Percentiles rank a stretch among this genome's conserved stretches.
Conservation (phyloP, 371 early-diverging fungal species). For the Mortierella sp. region DNA sequence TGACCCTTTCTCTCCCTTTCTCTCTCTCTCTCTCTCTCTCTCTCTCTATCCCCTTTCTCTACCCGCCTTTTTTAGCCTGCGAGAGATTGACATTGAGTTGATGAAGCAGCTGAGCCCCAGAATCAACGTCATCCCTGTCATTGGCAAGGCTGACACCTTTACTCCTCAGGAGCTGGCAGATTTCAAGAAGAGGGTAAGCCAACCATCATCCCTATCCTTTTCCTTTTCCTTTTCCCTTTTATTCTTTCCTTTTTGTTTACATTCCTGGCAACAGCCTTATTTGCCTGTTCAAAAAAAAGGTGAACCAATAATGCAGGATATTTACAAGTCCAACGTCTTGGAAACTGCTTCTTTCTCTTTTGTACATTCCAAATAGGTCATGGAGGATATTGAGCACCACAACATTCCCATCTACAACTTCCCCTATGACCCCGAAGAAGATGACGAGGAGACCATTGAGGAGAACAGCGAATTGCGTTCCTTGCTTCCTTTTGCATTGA, state of each 20-base stretch:
- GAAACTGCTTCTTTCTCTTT: not conserved
- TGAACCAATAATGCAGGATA: not conserved
- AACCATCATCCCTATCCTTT: too few species aligned
- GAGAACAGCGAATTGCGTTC: constrained; percentile 94
- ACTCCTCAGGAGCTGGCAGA: constrained; percentile 78
- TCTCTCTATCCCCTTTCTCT: too few species aligned
- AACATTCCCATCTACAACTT: constrained; percentile 92
- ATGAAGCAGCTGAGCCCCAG: constrained; percentile 93
- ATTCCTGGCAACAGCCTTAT: not conserved
- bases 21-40: not conserved
- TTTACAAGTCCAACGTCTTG: constrained; percentile 4
- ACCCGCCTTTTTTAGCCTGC: constrained; percentile 66
- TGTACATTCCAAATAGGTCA: constrained; percentile 60
- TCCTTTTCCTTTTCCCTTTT: too few species aligned
- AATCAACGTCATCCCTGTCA: constrained; percentile 95
- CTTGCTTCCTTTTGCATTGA: constrained; percentile 95
- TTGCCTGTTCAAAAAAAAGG: not conserved
- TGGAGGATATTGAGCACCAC: constrained; percentile 94
- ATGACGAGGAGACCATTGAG: constrained; percentile 94
- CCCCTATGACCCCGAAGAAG: constrained; percentile 80
- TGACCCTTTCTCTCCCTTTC: not conserved
- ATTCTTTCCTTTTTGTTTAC: constrained; percentile 3
- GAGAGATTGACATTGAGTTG: constrained; percentile 97
- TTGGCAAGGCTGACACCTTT: constrained; percentile 83
- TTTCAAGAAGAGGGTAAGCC: constrained; percentile 84